Evolutionary conservation across 176 grass and related monocot species (phyloP).

Genomic region (Avena sativa): DNA sequence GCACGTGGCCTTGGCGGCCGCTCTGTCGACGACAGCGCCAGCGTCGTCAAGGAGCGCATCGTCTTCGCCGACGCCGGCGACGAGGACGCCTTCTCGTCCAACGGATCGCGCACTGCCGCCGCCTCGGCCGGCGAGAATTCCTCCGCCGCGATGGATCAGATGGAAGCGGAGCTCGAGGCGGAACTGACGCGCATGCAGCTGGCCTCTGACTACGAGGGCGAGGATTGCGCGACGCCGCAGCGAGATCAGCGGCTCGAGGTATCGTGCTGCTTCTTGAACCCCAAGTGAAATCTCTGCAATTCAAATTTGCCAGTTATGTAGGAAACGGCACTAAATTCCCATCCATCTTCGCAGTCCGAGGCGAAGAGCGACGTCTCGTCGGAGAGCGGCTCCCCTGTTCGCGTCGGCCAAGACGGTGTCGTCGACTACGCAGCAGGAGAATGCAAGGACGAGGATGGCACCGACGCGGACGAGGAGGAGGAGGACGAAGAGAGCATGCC

Average conservation of each 20-base stretch:
- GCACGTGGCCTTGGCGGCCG: conserved; percentile 30
- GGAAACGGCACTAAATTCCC: not conserved
- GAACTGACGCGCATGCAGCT: conserved; percentile 61
- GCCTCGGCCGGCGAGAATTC: not conserved
- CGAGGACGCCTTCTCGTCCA: not conserved
- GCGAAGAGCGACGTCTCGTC: conserved; percentile 23
- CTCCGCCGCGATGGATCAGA: conserved; percentile 43
- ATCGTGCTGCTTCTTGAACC: not conserved
- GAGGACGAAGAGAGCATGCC: not conserved
- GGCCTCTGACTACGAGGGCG: not conserved
- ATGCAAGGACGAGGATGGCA: conserved; percentile 14
- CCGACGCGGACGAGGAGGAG: not conserved
- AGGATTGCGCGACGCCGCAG: conserved; percentile 9
- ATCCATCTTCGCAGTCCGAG: conserved; percentile 17
- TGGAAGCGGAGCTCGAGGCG: conserved; percentile 80
- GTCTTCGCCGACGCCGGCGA: not conserved
- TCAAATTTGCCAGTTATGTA: not conserved
- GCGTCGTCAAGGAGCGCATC: conserved; percentile 17
- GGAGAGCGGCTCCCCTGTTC: conserved; percentile 36
- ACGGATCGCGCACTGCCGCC: not conserved
- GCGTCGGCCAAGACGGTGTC: not conserved
- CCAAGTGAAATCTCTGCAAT: not conserved
- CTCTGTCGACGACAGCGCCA: conserved; percentile 23
- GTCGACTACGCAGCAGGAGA: not conserved
- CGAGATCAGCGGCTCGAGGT: conserved; percentile 42